These are phyloP conservation scores for Tolypocladium guangdongense DNA, from an alignment of 2,329 filamentous ascomycete species.

Conservation along the genomic window DNA sequence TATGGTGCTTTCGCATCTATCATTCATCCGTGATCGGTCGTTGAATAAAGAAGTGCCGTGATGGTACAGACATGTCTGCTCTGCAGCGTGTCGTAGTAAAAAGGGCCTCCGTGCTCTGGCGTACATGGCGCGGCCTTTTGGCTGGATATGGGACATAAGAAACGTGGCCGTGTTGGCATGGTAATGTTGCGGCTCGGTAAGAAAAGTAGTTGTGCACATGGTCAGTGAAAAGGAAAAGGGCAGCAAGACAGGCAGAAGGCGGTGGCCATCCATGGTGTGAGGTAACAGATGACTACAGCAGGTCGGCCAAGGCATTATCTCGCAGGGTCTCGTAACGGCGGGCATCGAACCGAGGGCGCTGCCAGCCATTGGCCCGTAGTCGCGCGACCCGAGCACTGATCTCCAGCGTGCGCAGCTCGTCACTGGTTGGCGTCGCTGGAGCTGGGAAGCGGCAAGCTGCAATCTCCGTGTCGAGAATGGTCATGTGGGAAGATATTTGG, in stretches of 20 bases:
- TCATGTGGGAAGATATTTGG: constrained; percentile 38
- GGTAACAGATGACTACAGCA: constrained; percentile 17
- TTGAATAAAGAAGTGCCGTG: not conserved
- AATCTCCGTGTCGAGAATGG: constrained; percentile 31
- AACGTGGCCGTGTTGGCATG: not conserved
- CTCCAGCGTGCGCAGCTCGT: constrained; percentile 28
- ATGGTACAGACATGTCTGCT: not conserved
- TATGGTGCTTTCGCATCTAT: not conserved
- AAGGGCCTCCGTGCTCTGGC: not conserved
- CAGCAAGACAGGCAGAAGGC: not conserved
- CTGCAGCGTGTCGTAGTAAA: not conserved
- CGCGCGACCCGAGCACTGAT: constrained; percentile 42
- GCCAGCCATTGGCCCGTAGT: constrained; percentile 43
- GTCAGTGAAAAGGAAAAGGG: not conserved
- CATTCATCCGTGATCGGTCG: not conserved
- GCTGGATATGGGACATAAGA: not conserved
- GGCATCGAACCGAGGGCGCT: constrained; percentile 42
- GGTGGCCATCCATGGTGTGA: not conserved
- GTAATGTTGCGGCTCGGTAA: not conserved
- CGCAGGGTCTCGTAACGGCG: constrained; percentile 41
- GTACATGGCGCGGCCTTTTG: not conserved
- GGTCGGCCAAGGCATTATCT: constrained; percentile 39
- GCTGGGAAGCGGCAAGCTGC: constrained; percentile 13
- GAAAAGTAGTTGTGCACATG: not conserved
- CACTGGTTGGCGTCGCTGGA: constrained; percentile 12